Conservation (phyloP, 345 rosid species). For the Lenwebbia sp. region DNA sequence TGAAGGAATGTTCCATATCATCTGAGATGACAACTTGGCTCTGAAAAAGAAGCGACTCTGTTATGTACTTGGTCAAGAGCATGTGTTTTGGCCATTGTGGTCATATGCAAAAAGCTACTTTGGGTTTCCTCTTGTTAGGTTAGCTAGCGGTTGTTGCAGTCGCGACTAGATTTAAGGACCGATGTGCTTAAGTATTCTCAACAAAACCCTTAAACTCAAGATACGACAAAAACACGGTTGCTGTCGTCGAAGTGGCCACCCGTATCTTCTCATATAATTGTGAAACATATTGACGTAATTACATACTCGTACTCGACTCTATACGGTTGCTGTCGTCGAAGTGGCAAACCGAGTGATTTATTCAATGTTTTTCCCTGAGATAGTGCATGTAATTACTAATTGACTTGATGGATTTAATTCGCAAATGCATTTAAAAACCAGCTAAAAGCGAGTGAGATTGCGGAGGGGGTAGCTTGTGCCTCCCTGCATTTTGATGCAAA, state of each 20-base stretch:
- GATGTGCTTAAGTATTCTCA: not conserved
- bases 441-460: not conserved
- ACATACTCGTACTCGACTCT: not conserved
- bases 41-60: not conserved
- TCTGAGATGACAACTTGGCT: not conserved
- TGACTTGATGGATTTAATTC: not conserved
- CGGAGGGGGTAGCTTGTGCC: not conserved
- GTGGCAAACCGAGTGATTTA: not conserved
- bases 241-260: not conserved
- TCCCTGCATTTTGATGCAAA: not conserved
- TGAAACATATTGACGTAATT: not conserved
- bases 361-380: not conserved
- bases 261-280: not conserved
- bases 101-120: not conserved
- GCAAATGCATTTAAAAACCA: not conserved
- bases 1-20: not conserved
- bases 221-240: not conserved
- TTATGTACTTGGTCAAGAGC: not conserved
- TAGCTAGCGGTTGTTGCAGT: not conserved
- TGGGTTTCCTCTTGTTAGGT: not conserved
- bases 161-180: not conserved
- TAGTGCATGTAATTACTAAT: not conserved
- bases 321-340: no score
- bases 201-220: not conserved
- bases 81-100: not conserved